A percentile compares a stretch with the other conserved stretches of the same genome.
phyloP scores from a whole-genome alignment of 345 rosid genomes.

The Eucalyptus viminalis region DNA sequence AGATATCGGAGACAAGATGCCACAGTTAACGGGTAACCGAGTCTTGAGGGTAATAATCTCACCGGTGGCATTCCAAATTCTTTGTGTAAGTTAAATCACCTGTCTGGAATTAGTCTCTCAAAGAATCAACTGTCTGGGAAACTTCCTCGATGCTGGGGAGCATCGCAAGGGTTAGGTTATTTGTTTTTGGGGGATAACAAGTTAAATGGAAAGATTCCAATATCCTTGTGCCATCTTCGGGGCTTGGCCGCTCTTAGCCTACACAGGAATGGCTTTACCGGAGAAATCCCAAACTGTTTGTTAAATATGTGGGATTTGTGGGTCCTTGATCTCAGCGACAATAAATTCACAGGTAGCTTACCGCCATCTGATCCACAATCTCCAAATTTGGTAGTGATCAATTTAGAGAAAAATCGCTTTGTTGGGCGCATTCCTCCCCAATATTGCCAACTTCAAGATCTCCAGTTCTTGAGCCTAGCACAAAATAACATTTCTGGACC shows the following conservation, averaged over 20 bases:
- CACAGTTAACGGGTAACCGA: too few relatives aligned
- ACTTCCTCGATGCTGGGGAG: too few relatives aligned
- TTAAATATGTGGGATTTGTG: too few relatives aligned
- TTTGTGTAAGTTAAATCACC: too few relatives aligned
- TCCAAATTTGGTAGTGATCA: background rate
- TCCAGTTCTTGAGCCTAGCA: background rate
- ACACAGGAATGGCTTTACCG: background rate
- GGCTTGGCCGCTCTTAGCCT: accelerated
- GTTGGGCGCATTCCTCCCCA: background rate
- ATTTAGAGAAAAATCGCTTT: background rate
- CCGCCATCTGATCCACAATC: background rate
- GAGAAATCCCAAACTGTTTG: background rate
- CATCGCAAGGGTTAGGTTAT: accelerated
- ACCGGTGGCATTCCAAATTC: too few relatives aligned
- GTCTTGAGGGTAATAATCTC: too few relatives aligned
- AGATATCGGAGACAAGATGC: too few relatives aligned
- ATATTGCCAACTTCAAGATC: background rate
- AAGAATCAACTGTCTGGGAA: too few relatives aligned
- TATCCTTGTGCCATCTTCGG: background rate
- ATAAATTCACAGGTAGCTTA: background rate
- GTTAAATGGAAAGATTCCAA: too few relatives aligned
- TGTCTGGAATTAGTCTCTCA: too few relatives aligned
- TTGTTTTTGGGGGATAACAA: too few relatives aligned
- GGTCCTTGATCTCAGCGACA: background rate
- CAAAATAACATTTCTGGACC: background rate